Percentiles rank a stretch among this genome's conserved stretches.
Conservation (phyloP, 192 early-diverging fungal genomes). For the Phycomyces blakesleeanus region DNA sequence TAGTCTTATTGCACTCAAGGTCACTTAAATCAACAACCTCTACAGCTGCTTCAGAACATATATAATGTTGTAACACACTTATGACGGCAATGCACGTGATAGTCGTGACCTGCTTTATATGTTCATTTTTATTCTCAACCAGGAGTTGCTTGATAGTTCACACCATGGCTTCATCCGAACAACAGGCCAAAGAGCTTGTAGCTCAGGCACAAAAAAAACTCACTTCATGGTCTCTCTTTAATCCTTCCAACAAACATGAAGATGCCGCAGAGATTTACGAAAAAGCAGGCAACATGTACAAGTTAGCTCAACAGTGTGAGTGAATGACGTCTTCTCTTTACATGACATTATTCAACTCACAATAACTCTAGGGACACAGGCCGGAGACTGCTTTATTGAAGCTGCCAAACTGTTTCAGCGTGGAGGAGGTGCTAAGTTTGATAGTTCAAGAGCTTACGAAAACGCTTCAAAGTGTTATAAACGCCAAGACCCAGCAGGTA, state of each 20-base stretch:
- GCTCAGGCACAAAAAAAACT: slow-evolving; percentile 71
- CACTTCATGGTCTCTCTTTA: slow-evolving; percentile 59
- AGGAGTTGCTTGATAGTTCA: background rate
- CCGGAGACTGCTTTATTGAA: slow-evolving; percentile 88
- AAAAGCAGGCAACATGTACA: slow-evolving; percentile 91
- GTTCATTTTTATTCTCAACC: background rate
- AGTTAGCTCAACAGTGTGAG: slow-evolving; percentile 85
- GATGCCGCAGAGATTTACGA: slow-evolving; percentile 93
- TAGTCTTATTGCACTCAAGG: no score
- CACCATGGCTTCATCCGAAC: slow-evolving; percentile 37
- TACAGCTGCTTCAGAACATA: no score
- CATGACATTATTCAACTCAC: slow-evolving; percentile 3
- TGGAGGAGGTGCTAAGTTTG: slow-evolving; percentile 70
- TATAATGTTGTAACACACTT: no score
- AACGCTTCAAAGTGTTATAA: slow-evolving; percentile 90
- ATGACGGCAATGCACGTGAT: background rate
- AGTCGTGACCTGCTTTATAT: background rate
- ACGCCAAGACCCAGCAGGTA: slow-evolving; percentile 75
- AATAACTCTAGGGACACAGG: slow-evolving; percentile 70
- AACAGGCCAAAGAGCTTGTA: slow-evolving; percentile 56
- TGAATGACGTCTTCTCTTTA: background rate
- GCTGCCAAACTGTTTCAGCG: slow-evolving; percentile 79
- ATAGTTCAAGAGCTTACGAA: slow-evolving; percentile 80
- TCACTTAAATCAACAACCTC: no score
- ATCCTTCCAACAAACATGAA: slow-evolving; percentile 82